phyloP scores from a whole-genome alignment of 2,329 filamentous ascomycete genomes.

The Didymella sp. region DNA sequence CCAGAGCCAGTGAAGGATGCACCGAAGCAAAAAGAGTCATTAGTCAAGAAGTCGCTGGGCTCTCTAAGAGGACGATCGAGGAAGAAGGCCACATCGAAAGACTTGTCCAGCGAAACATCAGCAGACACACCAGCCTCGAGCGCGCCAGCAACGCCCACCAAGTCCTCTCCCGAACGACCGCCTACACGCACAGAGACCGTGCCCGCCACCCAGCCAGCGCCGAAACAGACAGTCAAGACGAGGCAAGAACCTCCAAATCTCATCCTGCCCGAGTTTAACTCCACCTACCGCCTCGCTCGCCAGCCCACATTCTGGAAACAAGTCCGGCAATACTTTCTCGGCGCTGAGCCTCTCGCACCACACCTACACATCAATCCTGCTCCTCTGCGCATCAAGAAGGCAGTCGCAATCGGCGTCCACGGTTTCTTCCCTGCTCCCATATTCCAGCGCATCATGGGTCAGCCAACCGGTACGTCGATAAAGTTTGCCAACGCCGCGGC shows the following conservation, averaged over 20 bases:
- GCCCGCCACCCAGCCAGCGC: conserved; percentile 35
- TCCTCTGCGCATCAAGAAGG: conserved; percentile 77
- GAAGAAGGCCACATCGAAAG: conserved; percentile 31
- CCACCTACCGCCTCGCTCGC: conserved; percentile 65
- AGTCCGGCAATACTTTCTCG: conserved; percentile 51
- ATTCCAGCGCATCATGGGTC: conserved; percentile 88
- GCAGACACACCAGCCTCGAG: conserved; percentile 38
- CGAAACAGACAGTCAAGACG: conserved; percentile 32
- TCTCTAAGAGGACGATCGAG: conserved; percentile 44
- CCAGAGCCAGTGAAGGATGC: conserved; percentile 29
- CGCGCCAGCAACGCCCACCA: conserved; percentile 48
- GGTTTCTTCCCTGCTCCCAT: conserved; percentile 90
- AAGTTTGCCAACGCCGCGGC: conserved; percentile 89
- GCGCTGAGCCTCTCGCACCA: conserved; percentile 62
- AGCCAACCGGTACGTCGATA: conserved; percentile 93
- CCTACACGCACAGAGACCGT: conserved; percentile 37
- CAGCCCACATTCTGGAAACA: conserved; percentile 56
- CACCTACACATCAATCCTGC: conserved; percentile 76
- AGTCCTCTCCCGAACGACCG: conserved; percentile 36
- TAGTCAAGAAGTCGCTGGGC: conserved; percentile 38
- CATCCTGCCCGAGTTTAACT: conserved; percentile 71
- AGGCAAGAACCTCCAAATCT: conserved; percentile 63
- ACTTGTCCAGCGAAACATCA: conserved; percentile 28
- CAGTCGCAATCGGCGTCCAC: conserved; percentile 91
- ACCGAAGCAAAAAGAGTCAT: conserved; percentile 27